Evolutionary conservation across 2,329 filamentous ascomycete species (phyloP), one percentile per base, ranked within the genome.

Genomic region (Diaporthe sp.): DNA sequence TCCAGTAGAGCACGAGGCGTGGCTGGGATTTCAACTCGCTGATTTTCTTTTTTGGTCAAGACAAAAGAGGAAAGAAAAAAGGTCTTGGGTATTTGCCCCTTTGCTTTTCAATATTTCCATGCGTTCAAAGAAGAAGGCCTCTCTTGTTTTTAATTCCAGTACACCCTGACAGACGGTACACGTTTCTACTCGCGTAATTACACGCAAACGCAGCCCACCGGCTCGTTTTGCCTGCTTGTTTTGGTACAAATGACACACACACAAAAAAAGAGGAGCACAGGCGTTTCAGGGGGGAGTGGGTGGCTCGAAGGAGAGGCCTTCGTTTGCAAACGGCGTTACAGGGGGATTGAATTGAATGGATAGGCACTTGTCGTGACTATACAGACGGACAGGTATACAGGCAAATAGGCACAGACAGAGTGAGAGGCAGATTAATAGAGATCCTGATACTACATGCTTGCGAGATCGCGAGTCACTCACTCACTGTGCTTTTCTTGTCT

Each of bases 351-450:
- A n/a, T 25, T 15, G 2, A 57, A 13, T 42, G 34, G n/a, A 22
- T 31, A 70, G 34, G 65, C 34, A 70, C 22, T 42, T 53, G 46
- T 42, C 65, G 34, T 7, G 46, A 55, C 46, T 49, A 42, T 28
- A 22, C 65, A 49, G 25, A 65, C 17, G 42, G 42, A n/a, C 25
- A 22, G 9, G 2, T 28, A 55, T 53, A 70, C 34, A 55, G 34
- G n/a, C 31, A 68, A 31, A 53, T n/a, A 51, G 44, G 62, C 22
- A 12, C 15, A 34, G 15, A 34, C 6, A 13, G 2, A 46, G n/a
- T 31, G n/a, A 60, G 34, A 42, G 37, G n/a, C 37, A 46, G 28
- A 65, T 28, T 55, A 70, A 70, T 55, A 55, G 65, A 70, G n/a
- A 42, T 55, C 15, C 31, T 22, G 34, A 28, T 37, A 39, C 15